Evolutionary conservation across 2,329 filamentous ascomycete genomes (phyloP), one percentile per base, ranked within the genome.

Genomic region (Colletotrichum zoysiae): DNA sequence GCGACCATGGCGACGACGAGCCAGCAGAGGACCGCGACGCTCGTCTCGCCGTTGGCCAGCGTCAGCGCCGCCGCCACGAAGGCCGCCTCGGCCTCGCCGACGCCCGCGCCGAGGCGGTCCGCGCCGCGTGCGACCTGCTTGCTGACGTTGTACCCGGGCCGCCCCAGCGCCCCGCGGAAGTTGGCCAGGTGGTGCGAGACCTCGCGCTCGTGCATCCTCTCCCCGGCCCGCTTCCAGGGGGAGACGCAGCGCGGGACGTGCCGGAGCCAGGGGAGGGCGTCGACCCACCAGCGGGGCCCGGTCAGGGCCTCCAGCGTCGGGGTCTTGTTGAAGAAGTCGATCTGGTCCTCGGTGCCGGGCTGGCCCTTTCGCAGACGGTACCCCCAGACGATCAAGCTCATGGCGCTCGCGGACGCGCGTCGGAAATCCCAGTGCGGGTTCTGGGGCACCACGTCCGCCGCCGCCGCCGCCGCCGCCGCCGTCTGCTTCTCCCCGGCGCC

Each of bases 1-100:
- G 76, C 76, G 38, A 79, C 63, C 71, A 78, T 80, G 2, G 79
- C 78, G 2, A 79, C 74, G 18, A 81, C 68, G 44, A 81, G 78
- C 73, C 78, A 81, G 23, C 44, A 53, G 4, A 70, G 55, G 7
- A 53, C 44, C 11, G 42, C 26, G 0, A 59, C 56, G 20, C 23
- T 67, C 1, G 63, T 70, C 8, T 70, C 62, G 3, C 68, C 33
- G 0, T 67, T 67, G 18, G 67, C 67, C 3, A 70, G 53, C 16
- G 42, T 51, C 26, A 70, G 40, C 20, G 55, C 26, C n/a, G 35
- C 62, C 11, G 48, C 38, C 5, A 59, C 26, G 55, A 46, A 70
- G 1, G 56, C 63, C 7, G 33, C 20, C 26, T 70, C 68, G 1
- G 38, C 26, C n/a, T 61, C 68, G 33, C 40, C 48, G 20, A 50